Evolutionary conservation across 192 early-diverging fungal species (phyloP), one percentile per base, ranked within the genome.

Genomic region (Chytriomyces confervae): DNA sequence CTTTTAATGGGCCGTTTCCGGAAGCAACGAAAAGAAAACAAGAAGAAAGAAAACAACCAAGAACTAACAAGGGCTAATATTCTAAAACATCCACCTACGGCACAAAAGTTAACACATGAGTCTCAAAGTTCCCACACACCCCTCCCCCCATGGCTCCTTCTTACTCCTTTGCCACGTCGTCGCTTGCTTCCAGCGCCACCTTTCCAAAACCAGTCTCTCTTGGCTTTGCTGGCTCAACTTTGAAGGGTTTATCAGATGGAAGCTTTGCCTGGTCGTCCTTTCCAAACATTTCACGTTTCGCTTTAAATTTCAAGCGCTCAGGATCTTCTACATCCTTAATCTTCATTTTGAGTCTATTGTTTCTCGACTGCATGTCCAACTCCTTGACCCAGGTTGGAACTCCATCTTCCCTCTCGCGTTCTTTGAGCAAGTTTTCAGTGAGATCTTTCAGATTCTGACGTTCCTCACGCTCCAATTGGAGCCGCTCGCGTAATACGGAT

Each of bases 401-500:
- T 11, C 43, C 20, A 27, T 69, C 46, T 43, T 75, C 74, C 76
- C 80, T 80, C 16, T 10, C 50, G 36, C 69, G 69, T 47, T 76
- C 72, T 36, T 65, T 23, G 20, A 74, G 50, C 27, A 80, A 53
- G n/a, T 75, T 57, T 51, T 75, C 79, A n/a, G 79, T 72, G 36
- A 80, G 23, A 11, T 71, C 69, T 46, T 62, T 80, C 24, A 80
- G 65, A 29, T 66, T 70, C 47, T 80, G 49, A 27, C 79, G 69
- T 47, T 80, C 79, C 60, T 63, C 66, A 53, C 79, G 60, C 60
- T 80, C 79, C 9, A 80, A 20, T 48, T 79, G n/a, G 7, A 80
- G 76, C 18, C 75, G 76, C 27, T 48, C 13, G 36, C 77, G 77
- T 11, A 71, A 68, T 24, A 29, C 43, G 18, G 13, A 20, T 29